Conservation (phyloP, 2,329 filamentous ascomycete genomes). For the Lasiodiplodia sp. region DNA sequence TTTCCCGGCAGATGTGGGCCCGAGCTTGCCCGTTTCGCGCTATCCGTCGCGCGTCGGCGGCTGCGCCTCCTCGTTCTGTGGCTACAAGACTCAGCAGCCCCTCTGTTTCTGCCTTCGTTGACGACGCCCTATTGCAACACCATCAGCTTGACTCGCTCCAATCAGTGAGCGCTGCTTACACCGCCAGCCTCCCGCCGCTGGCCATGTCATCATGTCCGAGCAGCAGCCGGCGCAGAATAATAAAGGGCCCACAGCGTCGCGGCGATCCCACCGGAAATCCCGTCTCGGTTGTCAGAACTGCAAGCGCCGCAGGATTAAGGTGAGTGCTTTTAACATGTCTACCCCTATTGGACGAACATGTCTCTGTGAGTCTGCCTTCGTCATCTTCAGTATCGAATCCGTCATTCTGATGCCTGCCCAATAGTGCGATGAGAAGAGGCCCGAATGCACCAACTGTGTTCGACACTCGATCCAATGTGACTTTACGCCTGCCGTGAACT, state of each 20-base stretch:
- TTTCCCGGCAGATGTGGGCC: background rate
- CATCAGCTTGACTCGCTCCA: background rate
- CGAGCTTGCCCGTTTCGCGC: background rate
- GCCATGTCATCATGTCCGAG: conserved; percentile 21
- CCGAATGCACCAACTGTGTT: conserved; percentile 41
- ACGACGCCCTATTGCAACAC: background rate
- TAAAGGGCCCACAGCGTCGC: conserved; percentile 19
- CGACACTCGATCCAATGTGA: conserved; percentile 40
- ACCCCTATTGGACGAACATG: background rate
- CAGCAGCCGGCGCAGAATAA: conserved; percentile 13
- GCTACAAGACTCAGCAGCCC: conserved; percentile 13
- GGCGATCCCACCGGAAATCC: conserved; percentile 29
- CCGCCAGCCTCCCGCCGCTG: background rate
- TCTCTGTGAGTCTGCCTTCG: background rate
- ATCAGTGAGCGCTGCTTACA: background rate
- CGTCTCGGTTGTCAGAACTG: conserved; percentile 28
- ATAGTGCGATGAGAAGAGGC: conserved; percentile 43
- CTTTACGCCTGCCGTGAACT: conserved; percentile 35
- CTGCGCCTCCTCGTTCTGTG: conserved; percentile 21
- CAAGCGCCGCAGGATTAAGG: conserved; percentile 28
- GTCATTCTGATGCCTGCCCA: background rate
- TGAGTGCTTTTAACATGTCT: background rate
- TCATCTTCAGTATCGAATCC: background rate
- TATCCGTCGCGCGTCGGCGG: background rate
- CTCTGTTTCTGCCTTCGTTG: background rate